A percentile compares a stretch with the other conserved stretches of the same genome.
Conservation (phyloP, 2,329 filamentous ascomycete genomes). For the Paecilomyces sp. region DNA sequence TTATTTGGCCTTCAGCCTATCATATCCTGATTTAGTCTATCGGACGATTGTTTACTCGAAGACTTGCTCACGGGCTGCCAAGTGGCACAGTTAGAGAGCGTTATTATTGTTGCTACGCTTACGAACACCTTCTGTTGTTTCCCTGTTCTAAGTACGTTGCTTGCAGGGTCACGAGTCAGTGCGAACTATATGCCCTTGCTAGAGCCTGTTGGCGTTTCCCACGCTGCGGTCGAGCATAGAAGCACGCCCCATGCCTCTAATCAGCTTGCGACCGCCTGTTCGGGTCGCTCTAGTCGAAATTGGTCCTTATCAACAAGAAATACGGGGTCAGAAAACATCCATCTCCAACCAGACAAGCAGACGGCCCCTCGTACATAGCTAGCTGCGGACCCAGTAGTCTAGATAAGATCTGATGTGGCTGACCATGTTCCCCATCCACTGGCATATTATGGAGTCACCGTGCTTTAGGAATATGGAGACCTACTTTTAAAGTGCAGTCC, state of each 20-base stretch:
- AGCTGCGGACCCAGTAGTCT: background rate
- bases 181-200: too few relatives aligned
- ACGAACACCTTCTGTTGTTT: background rate
- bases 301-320: background rate
- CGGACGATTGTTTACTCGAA: background rate
- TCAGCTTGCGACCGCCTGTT: background rate
- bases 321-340: background rate
- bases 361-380: background rate
- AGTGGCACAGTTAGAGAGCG: background rate
- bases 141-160: background rate
- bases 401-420: background rate
- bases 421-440: background rate
- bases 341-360: background rate
- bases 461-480: background rate
- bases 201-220: too few relatives aligned
- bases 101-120: background rate
- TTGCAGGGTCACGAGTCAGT: background rate
- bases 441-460: background rate
- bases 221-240: background rate
- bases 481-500: background rate
- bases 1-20: background rate
- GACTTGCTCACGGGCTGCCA: background rate
- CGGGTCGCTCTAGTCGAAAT: background rate
- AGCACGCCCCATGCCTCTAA: background rate
- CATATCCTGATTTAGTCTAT: background rate